phyloP scores from a whole-genome alignment of 805 yeast species.

The Sugiyamaella boreocaroliniensis region DNA sequence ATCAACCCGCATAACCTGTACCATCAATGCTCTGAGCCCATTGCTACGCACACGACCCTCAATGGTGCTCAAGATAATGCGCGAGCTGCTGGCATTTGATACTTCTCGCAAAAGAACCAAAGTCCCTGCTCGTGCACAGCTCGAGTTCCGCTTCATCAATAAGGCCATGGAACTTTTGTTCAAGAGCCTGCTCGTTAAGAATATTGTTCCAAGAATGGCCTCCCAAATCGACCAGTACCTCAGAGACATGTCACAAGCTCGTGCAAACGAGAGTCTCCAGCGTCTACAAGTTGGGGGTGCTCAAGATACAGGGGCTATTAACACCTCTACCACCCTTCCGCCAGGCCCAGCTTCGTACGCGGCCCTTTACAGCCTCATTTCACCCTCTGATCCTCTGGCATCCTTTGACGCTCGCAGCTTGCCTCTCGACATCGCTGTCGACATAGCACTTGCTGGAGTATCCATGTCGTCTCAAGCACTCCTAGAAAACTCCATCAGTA shows the following conservation, averaged over 20 bases:
- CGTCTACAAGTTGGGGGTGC: slow-evolving; percentile 25
- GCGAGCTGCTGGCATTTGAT: slow-evolving; percentile 55
- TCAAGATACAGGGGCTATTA: slow-evolving; percentile 16
- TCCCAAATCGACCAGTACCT: slow-evolving; percentile 27
- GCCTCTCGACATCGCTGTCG: slow-evolving; percentile 55
- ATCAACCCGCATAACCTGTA: slow-evolving; percentile 56
- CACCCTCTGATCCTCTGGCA: slow-evolving; percentile 51
- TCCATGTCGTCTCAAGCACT: slow-evolving; percentile 44
- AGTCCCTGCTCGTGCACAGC: slow-evolving; percentile 37
- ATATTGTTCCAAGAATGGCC: slow-evolving; percentile 31
- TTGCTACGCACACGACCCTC: slow-evolving; percentile 62
- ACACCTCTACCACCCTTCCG: slow-evolving; percentile 20
- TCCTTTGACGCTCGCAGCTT: slow-evolving; percentile 65
- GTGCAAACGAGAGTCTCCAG: slow-evolving; percentile 25
- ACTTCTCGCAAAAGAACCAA: slow-evolving; percentile 18
- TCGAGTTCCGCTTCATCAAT: slow-evolving; percentile 57
- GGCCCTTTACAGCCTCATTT: slow-evolving; percentile 61
- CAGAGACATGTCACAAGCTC: slow-evolving; percentile 23
- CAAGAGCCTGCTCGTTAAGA: slow-evolving; percentile 17
- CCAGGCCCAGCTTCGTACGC: slow-evolving; percentile 40
- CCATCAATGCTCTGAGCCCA: slow-evolving; percentile 55
- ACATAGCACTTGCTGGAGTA: slow-evolving; percentile 63
- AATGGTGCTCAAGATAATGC: slow-evolving; percentile 47
- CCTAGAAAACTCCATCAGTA: slow-evolving; percentile 60
- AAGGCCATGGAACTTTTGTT: slow-evolving; percentile 39